phyloP scores from a whole-genome alignment of 306 rosid species.

The Alnus rubra region DNA sequence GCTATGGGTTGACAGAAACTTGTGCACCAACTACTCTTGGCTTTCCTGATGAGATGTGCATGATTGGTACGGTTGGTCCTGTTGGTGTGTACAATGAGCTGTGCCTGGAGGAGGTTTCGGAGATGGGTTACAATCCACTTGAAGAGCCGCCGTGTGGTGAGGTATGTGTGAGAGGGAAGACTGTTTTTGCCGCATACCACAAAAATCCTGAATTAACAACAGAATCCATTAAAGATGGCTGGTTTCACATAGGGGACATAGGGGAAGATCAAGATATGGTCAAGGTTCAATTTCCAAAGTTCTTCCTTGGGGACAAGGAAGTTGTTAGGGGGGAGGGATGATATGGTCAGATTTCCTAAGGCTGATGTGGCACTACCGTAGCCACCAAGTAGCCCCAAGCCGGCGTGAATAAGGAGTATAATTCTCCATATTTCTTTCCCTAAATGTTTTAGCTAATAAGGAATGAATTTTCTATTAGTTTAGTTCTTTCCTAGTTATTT shows the following conservation, averaged over 20 bases:
- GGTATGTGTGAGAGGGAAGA: constrained; percentile 78
- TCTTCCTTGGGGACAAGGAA: no score
- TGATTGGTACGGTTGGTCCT: constrained; percentile 76
- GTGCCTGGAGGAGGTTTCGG: constrained; percentile 71
- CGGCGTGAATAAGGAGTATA: no score
- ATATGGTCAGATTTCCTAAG: no score
- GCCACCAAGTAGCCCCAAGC: no score
- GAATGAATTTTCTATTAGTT: no score
- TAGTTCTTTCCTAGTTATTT: no score
- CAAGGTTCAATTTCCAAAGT: no score
- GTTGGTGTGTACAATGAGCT: constrained; percentile 62
- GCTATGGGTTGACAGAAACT: constrained; percentile 91
- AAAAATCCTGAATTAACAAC: constrained; percentile 68
- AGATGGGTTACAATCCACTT: constrained; percentile 83
- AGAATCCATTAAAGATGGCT: constrained; percentile 73
- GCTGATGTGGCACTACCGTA: no score
- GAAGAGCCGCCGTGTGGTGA: constrained; percentile 76
- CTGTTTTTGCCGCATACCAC: constrained; percentile 63
- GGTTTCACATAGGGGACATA: constrained; percentile 77
- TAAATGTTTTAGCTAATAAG: no score
- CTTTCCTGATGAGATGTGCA: constrained; percentile 81
- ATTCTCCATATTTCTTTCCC: no score
- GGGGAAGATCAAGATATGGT: no score
- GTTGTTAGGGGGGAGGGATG: no score
- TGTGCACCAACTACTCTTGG: constrained; percentile 70